Conservation (phyloP, 2,329 filamentous ascomycete species). For the Neopestalotiopsis clavispora region DNA sequence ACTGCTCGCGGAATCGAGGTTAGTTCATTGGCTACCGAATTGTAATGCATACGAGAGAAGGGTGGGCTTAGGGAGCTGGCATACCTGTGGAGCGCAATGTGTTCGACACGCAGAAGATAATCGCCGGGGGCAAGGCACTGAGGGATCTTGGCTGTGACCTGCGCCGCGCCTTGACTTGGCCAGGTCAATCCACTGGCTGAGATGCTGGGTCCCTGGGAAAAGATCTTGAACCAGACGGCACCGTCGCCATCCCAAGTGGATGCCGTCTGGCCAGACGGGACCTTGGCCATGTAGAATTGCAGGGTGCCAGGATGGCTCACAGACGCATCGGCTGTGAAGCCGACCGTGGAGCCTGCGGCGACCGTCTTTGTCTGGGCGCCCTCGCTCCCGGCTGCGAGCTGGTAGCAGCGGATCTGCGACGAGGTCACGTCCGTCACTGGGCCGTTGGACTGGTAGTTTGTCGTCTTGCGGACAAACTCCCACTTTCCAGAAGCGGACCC, state of each 20-base stretch:
- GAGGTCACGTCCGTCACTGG: constrained; percentile 37
- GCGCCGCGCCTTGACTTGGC: constrained; percentile 44
- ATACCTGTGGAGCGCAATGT: constrained; percentile 48
- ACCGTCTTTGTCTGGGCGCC: constrained; percentile 47
- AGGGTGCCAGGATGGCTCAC: constrained; percentile 48
- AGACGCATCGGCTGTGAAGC: constrained; percentile 47
- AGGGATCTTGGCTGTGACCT: constrained; percentile 47
- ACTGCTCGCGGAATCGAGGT: constrained; percentile 19
- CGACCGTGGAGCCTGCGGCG: constrained; percentile 48
- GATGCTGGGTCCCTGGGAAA: constrained; percentile 45
- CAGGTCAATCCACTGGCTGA: constrained; percentile 41
- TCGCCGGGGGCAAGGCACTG: constrained; percentile 51
- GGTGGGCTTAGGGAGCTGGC: neutral
- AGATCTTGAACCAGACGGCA: constrained; percentile 50
- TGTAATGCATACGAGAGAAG: neutral
- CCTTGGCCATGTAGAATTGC: constrained; percentile 46
- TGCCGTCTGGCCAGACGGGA: constrained; percentile 41
- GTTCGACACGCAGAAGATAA: constrained; percentile 54
- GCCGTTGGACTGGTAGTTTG: constrained; percentile 39
- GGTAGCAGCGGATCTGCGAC: constrained; percentile 39
- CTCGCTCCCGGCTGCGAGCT: constrained; percentile 31
- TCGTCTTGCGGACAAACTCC: constrained; percentile 33
- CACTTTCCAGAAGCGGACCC: constrained; percentile 8
- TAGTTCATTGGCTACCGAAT: neutral
- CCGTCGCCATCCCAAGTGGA: constrained; percentile 43